Evolutionary conservation across 2,329 filamentous ascomycete species (phyloP), one percentile per base, ranked within the genome.

Genomic region (Lachnellula hyalina): DNA sequence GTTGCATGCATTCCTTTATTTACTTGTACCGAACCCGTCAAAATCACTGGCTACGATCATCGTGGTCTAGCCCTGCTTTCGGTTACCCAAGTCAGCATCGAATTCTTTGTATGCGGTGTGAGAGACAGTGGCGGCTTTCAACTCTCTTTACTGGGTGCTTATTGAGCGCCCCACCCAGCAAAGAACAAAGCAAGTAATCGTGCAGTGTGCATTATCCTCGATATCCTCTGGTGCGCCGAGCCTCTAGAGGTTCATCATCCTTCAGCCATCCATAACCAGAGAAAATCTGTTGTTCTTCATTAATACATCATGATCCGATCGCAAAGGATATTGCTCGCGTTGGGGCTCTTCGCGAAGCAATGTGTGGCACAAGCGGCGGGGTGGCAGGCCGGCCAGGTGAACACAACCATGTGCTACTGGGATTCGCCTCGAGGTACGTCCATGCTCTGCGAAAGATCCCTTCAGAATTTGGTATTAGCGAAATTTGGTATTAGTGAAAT

Each of bases 361-460:
- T 59, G 64, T 60, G 55, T 59, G 19, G 77, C 73, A 17, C 79
- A 81, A 56, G 70, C 73, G 66, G 64, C 73, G 51, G 68, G 69
- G 70, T 85, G 82, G 82, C 51, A 62, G n/a, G 45, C 67, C 1
- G 68, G 71, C 38, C 79, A 86, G 66, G 70, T 81, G 51, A 84
- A 80, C 63, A 74, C 79, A 5, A 78, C 77, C 14, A 80, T 87
- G 66, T 87, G 83, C 66, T 69, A 68, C 47, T 87, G 85, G 85
- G 59, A 61, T 21, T 61, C 63, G 45, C 67, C 73, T 48, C 67
- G 76, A 70, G 71, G 68, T 70, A 62, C 63, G 68, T 51, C 62
- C 48, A 23, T 32, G 8, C 28, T 9, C 28, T 32, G 28, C 28
- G 28, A 32, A 25, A 25, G 1, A 32, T 9, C 28, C 28, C 2